Evolutionary conservation across 176 grass and related monocot genomes (phyloP).

Genomic region (Neostapfia colusana): DNA sequence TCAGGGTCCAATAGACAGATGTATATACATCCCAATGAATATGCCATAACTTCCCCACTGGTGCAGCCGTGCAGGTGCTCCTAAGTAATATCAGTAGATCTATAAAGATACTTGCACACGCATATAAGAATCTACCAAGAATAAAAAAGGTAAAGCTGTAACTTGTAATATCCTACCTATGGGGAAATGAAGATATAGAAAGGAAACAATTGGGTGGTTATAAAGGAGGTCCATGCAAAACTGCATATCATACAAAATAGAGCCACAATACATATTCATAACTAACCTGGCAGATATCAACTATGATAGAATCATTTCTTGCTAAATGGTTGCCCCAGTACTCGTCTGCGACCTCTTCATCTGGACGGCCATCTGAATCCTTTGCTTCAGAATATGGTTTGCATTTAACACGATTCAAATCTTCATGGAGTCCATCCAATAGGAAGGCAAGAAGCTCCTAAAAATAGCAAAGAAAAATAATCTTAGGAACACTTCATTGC

Average conservation of each 20-base stretch:
- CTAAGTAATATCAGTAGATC: not conserved
- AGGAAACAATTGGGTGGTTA: not conserved
- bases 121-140: slow-evolving; percentile 10
- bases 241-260: slow-evolving; percentile 15
- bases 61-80: too few species aligned
- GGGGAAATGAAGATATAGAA: slow-evolving; percentile 25
- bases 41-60: not conserved
- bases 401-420: slow-evolving; percentile 89
- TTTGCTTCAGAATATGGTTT: slow-evolving; percentile 92
- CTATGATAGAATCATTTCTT: slow-evolving; percentile 96
- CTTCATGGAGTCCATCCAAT: slow-evolving; percentile 98
- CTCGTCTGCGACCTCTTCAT: slow-evolving; percentile 88
- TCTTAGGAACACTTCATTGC: not conserved
- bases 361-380: slow-evolving; percentile 71
- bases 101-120: not conserved
- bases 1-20: slow-evolving; percentile 14
- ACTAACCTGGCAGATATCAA: slow-evolving; percentile 97
- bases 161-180: not conserved
- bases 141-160: not conserved
- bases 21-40: not conserved
- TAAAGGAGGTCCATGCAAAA: not conserved
- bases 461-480: slow-evolving; percentile 20
- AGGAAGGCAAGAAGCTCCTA: slow-evolving; percentile 98
- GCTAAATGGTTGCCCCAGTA: slow-evolving; percentile 97
- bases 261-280: not conserved